phyloP scores from a whole-genome alignment of 176 grass and related monocot species.

The Avena sativa region DNA sequence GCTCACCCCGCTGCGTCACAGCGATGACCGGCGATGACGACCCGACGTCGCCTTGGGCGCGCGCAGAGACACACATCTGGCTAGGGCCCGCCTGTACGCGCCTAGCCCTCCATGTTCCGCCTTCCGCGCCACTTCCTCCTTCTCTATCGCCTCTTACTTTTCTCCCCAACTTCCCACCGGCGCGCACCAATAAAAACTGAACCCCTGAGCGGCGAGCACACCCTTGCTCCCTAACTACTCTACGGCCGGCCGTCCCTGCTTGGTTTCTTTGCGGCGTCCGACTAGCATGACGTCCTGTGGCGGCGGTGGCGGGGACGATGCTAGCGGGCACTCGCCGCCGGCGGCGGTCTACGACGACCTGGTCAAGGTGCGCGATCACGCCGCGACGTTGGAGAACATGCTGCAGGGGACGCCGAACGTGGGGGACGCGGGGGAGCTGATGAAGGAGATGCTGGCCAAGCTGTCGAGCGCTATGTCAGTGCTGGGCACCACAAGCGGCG shows the following conservation, averaged over 20 bases:
- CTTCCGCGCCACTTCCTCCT: constrained; percentile 45
- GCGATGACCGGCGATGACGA: constrained; percentile 44
- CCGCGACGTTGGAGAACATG: constrained; percentile 42
- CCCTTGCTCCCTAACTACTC: not conserved
- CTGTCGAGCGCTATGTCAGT: constrained; percentile 44
- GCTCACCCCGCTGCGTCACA: constrained; percentile 15
- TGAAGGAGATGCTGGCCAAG: constrained; percentile 49
- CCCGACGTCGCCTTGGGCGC: not conserved
- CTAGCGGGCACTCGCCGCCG: not conserved
- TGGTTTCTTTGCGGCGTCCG: not conserved
- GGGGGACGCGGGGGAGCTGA: not conserved
- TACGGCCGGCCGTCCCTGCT: not conserved
- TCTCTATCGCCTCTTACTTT: not conserved
- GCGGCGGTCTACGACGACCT: constrained; percentile 29
- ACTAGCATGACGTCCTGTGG: constrained; percentile 16
- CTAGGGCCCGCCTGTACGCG: not conserved
- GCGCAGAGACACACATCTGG: not conserved
- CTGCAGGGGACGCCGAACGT: constrained; percentile 11
- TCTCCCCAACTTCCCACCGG: constrained; percentile 43
- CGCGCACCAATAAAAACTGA: constrained; percentile 52
- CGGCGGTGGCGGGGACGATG: not conserved
- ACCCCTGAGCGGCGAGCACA: not conserved
- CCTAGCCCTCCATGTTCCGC: constrained; percentile 29
- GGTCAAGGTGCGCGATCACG: constrained; percentile 7
- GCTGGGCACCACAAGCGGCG: constrained; percentile 11